Evolutionary conservation across 2,329 filamentous ascomycete genomes (phyloP).

Genomic region (Rhinocladiella similis): DNA sequence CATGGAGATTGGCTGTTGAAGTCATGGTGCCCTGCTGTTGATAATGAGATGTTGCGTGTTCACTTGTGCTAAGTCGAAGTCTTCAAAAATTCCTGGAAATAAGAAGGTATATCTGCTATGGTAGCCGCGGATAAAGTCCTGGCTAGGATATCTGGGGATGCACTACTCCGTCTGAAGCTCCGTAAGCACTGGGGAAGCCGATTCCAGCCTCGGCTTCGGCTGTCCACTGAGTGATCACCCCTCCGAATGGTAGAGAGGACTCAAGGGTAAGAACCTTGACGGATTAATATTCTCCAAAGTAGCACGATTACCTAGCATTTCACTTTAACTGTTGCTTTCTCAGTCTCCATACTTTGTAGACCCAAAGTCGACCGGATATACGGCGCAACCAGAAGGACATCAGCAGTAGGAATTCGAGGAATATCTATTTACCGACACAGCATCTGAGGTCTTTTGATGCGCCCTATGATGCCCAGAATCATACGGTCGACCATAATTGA

Average conservation of each 20-base stretch:
- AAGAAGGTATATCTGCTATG: not conserved
- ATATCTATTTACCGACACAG: too few relatives aligned
- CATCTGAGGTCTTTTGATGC: not conserved
- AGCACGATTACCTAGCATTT: too few relatives aligned
- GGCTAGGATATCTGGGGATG: constrained; percentile 1
- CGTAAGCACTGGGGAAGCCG: not conserved
- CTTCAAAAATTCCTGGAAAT: not conserved
- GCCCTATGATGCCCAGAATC: too few relatives aligned
- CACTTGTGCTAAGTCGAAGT: not conserved
- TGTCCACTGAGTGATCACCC: not conserved
- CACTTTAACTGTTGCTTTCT: too few relatives aligned
- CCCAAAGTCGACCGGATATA: too few relatives aligned
- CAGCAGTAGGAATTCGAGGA: too few relatives aligned
- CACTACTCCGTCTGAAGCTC: not conserved
- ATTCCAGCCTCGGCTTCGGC: constrained; percentile 5
- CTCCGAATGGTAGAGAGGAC: too few relatives aligned
- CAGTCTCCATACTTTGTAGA: too few relatives aligned
- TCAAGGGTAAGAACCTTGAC: too few relatives aligned
- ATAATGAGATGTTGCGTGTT: not conserved
- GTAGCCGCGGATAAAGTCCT: constrained; percentile 2
- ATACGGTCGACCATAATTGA: too few relatives aligned
- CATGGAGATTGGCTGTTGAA: constrained; percentile 28
- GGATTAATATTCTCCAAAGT: too few relatives aligned
- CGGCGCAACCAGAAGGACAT: too few relatives aligned
- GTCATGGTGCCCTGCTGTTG: constrained; percentile 12